These are phyloP conservation scores for Tylopilus felleus DNA, from an alignment of 768 basidiomycete species.

Conservation along the genomic window DNA sequence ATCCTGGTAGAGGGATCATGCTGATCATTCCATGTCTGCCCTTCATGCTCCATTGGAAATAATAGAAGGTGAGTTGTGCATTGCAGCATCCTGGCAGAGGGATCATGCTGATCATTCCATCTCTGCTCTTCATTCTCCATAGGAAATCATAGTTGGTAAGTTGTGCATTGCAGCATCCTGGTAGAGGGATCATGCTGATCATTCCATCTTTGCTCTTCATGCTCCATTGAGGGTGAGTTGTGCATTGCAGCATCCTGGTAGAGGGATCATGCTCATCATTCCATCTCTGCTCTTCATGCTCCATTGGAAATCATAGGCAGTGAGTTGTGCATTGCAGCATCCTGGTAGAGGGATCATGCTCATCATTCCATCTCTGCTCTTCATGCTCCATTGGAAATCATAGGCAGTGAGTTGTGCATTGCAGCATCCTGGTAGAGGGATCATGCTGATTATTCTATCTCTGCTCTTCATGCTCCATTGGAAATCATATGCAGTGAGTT, in stretches of 20 bases:
- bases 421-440: not conserved
- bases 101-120: no score
- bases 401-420: not conserved
- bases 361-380: not conserved
- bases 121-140: not conserved
- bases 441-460: not conserved
- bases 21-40: not conserved
- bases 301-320: not conserved
- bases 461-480: not conserved
- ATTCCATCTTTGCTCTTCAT: not conserved
- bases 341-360: not conserved
- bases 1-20: not conserved
- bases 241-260: not conserved
- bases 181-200: not conserved
- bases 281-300: no score
- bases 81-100: not conserved
- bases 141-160: not conserved
- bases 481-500: not conserved
- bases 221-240: not conserved
- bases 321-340: not conserved
- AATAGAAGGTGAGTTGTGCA: no score
- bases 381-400: not conserved
- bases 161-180: not conserved
- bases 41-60: no score
- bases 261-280: not conserved